These are phyloP conservation scores for Yarrowia sp. DNA, from an alignment of 805 yeast genomes.

Conservation along the genomic window DNA sequence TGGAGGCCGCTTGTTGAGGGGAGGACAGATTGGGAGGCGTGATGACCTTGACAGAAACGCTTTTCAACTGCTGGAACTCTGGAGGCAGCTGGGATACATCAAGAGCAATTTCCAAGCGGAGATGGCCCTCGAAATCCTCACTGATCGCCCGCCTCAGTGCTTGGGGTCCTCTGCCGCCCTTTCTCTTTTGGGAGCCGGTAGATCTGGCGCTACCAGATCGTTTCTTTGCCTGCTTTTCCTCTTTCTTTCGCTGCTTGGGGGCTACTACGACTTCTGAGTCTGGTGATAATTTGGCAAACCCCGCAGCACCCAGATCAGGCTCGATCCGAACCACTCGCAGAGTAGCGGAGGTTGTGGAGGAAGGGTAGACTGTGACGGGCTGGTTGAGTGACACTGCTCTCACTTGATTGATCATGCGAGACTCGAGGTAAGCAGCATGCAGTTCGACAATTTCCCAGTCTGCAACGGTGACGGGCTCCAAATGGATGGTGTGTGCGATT, in stretches of 20 bases:
- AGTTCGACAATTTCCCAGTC: conserved; percentile 94
- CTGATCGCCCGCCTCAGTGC: conserved; percentile 27
- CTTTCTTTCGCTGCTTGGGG: conserved; percentile 58
- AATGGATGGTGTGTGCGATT: conserved; percentile 66
- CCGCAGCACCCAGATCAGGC: conserved; percentile 46
- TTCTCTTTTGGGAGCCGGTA: conserved; percentile 19
- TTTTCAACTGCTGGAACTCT: conserved; percentile 17
- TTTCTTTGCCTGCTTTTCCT: conserved; percentile 27
- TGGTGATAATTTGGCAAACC: conserved; percentile 62
- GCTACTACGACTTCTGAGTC: conserved; percentile 77
- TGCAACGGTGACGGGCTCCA: conserved; percentile 76
- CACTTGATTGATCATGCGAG: conserved; percentile 76
- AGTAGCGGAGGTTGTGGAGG: conserved; percentile 64
- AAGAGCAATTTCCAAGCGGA: neutral
- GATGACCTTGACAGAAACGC: conserved; percentile 17
- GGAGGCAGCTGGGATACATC: conserved; percentile 26
- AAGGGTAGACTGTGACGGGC: conserved; percentile 71
- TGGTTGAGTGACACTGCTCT: conserved; percentile 72
- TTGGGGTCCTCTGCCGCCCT: conserved; percentile 22
- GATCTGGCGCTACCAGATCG: conserved; percentile 33
- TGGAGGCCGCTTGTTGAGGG: conserved; percentile 38
- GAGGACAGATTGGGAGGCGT: conserved; percentile 25
- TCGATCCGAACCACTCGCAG: conserved; percentile 60
- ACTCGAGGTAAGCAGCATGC: conserved; percentile 79
- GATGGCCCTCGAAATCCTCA: conserved; percentile 6